These are phyloP conservation scores for Pestalotiopsis sp. DNA, from an alignment of 2,329 filamentous ascomycete genomes.

Conservation along the genomic window DNA sequence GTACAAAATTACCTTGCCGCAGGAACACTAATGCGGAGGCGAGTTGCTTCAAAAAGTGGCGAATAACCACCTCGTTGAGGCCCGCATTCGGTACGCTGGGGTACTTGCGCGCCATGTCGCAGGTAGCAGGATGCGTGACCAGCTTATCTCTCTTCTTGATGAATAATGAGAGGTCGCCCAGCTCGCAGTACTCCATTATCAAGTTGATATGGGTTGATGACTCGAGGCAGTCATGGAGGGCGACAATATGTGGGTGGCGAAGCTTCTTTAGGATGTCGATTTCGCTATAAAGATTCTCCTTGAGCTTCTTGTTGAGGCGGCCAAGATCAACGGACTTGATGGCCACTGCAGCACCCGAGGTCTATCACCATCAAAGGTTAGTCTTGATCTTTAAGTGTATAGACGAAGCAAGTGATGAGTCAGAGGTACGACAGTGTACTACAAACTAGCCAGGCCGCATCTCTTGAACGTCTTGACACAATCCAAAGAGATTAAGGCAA, in stretches of 20 bases:
- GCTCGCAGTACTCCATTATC: slow-evolving; percentile 97
- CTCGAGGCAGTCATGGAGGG: slow-evolving; percentile 92
- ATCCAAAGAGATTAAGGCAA: neutral
- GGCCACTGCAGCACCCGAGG: slow-evolving; percentile 80
- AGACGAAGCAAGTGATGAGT: slow-evolving; percentile 4
- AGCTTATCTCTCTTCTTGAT: slow-evolving; percentile 92
- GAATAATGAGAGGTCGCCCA: slow-evolving; percentile 92
- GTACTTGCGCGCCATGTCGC: slow-evolving; percentile 92
- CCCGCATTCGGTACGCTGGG: slow-evolving; percentile 81
- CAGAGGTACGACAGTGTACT: neutral
- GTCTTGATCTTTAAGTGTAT: neutral
- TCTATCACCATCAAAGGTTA: slow-evolving; percentile 47
- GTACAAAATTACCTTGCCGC: slow-evolving; percentile 82
- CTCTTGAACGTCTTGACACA: neutral
- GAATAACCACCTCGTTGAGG: slow-evolving; percentile 94
- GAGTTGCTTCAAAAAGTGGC: slow-evolving; percentile 95
- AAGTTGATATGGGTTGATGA: slow-evolving; percentile 88
- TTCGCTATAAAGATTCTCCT: slow-evolving; percentile 93
- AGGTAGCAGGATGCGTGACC: slow-evolving; percentile 76
- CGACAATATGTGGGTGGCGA: slow-evolving; percentile 95
- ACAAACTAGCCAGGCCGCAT: neutral
- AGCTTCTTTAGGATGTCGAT: slow-evolving; percentile 94
- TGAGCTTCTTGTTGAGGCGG: slow-evolving; percentile 93
- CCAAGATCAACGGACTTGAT: slow-evolving; percentile 94
- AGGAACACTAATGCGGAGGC: slow-evolving; percentile 90